Base-by-base conservation (phyloP, 306 rosid genomes). In the Sindora glabra region DNA sequence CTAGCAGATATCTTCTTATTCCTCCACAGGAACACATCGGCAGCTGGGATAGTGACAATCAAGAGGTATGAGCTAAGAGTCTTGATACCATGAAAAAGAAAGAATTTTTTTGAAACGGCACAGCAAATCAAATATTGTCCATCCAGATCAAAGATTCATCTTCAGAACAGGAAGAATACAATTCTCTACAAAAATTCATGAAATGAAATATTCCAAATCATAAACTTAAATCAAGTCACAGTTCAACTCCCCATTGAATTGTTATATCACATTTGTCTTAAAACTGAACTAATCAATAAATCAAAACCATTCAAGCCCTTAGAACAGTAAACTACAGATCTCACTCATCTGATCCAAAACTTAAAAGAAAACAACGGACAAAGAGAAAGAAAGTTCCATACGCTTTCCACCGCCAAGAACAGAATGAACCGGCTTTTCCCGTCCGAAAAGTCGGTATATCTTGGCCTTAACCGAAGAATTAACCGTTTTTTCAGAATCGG, bases 21-120 rank as follows among this genome's bases (percentile, higher is more conserved):
- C 69, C 95, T 80, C 95, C 95, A 86, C 67, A 86, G 76, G 5
- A 86, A 62, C 67, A 86, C 75, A 48, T 86, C 90, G 50, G 95
- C 95, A 65, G 89, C 95, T 86, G 83, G 76, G 65, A 33, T 48
- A 34, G 37, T 24, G 7, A 46, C 16, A 10, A 46, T 6, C 48
- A 19, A 21, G 10, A 45, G 11, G 5, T 2, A 10, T 0, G 13
- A 26, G n/a, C 19, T 46, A 46, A 19, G 53, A 26, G 23, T 5
- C 17, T 10, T 22, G 10, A 12, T 47, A 10, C 9, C 3, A 34
- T 34, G 12, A 4, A 34, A 8, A 34, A 34, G 5, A 10, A 8
- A 1, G 10, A 8, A 34, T 34, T 34, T n/a, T n/a, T n/a, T n/a
- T n/a, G 1, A 34, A 34, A 34, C 11, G 11, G 11, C 11, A 1